Base-by-base conservation (phyloP, 306 rosid species). In the Corylus americana region DNA sequence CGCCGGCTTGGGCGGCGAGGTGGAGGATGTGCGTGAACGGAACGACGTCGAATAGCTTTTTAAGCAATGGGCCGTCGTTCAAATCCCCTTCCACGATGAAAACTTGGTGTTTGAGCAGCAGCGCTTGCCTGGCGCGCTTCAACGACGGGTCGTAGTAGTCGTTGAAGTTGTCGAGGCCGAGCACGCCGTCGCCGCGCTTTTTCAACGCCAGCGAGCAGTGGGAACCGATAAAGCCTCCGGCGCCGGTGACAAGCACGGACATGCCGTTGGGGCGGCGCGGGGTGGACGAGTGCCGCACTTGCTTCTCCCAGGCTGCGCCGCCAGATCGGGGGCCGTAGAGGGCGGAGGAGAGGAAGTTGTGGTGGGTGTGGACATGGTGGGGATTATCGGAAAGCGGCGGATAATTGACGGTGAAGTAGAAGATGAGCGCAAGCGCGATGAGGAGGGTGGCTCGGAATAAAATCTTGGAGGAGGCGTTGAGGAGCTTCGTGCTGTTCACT, bases 1-100 rank as follows among this genome's bases (percentile, higher is more conserved):
- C 98, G 0, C 98, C 98, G 0, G 98, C 98, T 57, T 94, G 98
- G 0, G 98, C 97, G 0, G 98, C 98, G 0, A 94, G 70, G 81
- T 94, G 98, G 70, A 94, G 97, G 77, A 94, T 76, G 84, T 94
- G 98, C 0, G 97, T 90, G 78, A 94, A 90, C 0, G 97, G 90
- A 2, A 94, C 95, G 1, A 94, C 90, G n/a, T 94, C 98, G 84
- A 94, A 92, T 8, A 94, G 95, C 58, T 94, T 92, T 0, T 83
- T 8, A 0, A 94, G 85, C 78, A 94, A 75, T 8, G 91, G 88
- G 54, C 68, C 73, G 88, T 94, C 97, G 91, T 94, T 94, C 4
- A 94, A 51, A 37, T 94, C 98, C 0, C 97, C 97, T 37, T 94
- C 95, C 0, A 91, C 95, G 0, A 94, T 66, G 81, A 92, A 90